Evolutionary conservation across 2,329 filamentous ascomycete species (phyloP).

Genomic region (Geoglossum cookeanum): DNA sequence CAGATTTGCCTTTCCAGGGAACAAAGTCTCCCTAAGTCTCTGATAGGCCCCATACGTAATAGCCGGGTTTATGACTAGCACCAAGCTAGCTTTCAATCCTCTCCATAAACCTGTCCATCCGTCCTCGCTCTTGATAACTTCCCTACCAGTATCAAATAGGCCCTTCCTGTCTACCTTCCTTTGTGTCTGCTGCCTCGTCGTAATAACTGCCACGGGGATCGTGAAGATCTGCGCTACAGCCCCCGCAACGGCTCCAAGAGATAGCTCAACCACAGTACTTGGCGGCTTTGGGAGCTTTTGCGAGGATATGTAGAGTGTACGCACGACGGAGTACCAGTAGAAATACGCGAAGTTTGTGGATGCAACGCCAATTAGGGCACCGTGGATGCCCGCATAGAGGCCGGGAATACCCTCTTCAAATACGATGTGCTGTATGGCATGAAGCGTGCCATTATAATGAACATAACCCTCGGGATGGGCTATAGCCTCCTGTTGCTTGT

Average conservation of each 20-base stretch:
- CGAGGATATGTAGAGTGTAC: slow-evolving; percentile 52
- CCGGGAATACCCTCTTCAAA: slow-evolving; percentile 62
- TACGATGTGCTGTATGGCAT: slow-evolving; percentile 73
- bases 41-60: slow-evolving; percentile 98
- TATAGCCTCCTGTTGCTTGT: slow-evolving; percentile 7
- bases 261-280: slow-evolving; percentile 64
- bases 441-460: slow-evolving; percentile 74
- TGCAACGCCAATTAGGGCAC: slow-evolving; percentile 74
- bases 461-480: slow-evolving; percentile 1
- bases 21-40: slow-evolving; percentile 58
- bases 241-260: slow-evolving; percentile 70
- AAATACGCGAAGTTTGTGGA: slow-evolving; percentile 99
- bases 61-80: slow-evolving; percentile 86
- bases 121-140: slow-evolving; percentile 81
- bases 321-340: slow-evolving; percentile 91
- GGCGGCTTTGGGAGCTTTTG: slow-evolving; percentile 41
- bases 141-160: slow-evolving; percentile 66
- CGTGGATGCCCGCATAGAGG: slow-evolving; percentile 75
- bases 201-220: slow-evolving; percentile 88
- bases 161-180: slow-evolving; percentile 68
- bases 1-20: slow-evolving; percentile 55
- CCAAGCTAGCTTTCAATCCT: slow-evolving; percentile 85
- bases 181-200: slow-evolving; percentile 89
- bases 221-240: slow-evolving; percentile 90
- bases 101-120: slow-evolving; percentile 81